Conservation (phyloP, 2,329 filamentous ascomycete genomes). For the Cordyceps cateniannulata region DNA sequence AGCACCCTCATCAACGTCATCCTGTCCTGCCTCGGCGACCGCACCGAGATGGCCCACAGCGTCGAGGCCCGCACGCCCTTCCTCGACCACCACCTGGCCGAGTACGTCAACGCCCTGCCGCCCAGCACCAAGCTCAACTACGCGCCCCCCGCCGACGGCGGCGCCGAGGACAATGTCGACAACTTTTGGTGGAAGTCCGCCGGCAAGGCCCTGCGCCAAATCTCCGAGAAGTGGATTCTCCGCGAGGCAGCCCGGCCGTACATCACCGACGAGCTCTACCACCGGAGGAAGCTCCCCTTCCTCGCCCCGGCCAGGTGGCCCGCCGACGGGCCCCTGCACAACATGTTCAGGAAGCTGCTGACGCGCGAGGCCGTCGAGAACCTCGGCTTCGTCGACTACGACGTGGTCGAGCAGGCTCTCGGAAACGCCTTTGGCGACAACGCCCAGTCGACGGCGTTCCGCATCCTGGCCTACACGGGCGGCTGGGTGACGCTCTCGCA, state of each 20-base stretch:
- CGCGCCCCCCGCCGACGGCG: not conserved
- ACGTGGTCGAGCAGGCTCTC: not conserved
- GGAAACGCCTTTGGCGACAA: not conserved
- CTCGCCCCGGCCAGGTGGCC: conserved; percentile 37
- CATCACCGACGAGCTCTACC: conserved; percentile 45
- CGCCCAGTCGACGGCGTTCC: conserved; percentile 22
- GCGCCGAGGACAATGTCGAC: not conserved
- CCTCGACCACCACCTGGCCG: conserved; percentile 26
- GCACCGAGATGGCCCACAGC: conserved; percentile 30
- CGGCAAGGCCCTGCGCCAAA: conserved; percentile 15
- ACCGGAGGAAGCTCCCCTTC: conserved; percentile 43
- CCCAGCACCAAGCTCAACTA: conserved; percentile 23
- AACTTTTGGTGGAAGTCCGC: conserved; percentile 12
- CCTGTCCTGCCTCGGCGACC: conserved; percentile 26
- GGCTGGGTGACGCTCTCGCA: conserved; percentile 38
- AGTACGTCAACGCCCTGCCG: conserved; percentile 25
- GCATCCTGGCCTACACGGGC: conserved; percentile 30
- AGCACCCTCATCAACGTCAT: conserved; percentile 21
- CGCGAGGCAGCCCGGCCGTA: conserved; percentile 43
- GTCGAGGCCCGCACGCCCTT: conserved; percentile 31
- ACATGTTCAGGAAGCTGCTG: conserved; percentile 24
- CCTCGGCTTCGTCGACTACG: not conserved
- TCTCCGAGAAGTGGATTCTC: conserved; percentile 45
- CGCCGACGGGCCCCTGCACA: conserved; percentile 36
- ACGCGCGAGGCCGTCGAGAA: conserved; percentile 16